Evolutionary conservation across 352 stramenopile genomes (phyloP), one percentile per base, ranked within the genome.

Genomic region (Phytopythium delawarense): DNA sequence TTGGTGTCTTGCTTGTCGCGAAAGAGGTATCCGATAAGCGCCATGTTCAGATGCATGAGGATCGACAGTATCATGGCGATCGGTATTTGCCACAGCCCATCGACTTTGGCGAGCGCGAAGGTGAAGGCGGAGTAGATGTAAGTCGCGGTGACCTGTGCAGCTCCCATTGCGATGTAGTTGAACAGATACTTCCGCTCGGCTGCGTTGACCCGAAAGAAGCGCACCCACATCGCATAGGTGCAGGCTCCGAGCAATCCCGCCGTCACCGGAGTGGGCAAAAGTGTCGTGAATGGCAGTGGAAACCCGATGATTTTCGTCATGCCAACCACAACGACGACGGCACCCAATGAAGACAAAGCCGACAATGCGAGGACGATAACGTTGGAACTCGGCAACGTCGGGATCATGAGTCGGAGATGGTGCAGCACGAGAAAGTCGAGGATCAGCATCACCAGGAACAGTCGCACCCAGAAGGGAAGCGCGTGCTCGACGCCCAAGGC

Each of bases 91-190:
- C 15, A 21, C 2, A 34, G 32, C 0, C 58, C 34, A 11, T 11
- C 20, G 12, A 71, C 37, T 5, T 32, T 59, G 44, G 62, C 45
- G 51, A 74, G 72, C 16, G 59, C 53, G 21, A 66, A 74, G 2
- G 63, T 59, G 59, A 65, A 74, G 5, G 61, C 45, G 25, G 70
- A 63, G 45, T 74, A 74, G 5, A 76, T 45, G 25, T 69, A 61
- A 0, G 61, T 81, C 40, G 82, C 53, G 6, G 62, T 50, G 2
- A 84, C 57, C 63, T 88, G 71, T 2, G 55, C 61, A 18, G 59
- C 28, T 25, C 79, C 74, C 1, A 81, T 65, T 1, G 63, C 35
- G 15, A 74, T 37, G 37, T 73, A 76, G n/a, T 64, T 64, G 0
- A 57, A 21, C 2, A 81, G 21, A 20, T 77, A 61, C 16, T 52